Conservation (phyloP, 805 yeast species). For the Nakazawaea sp. region DNA sequence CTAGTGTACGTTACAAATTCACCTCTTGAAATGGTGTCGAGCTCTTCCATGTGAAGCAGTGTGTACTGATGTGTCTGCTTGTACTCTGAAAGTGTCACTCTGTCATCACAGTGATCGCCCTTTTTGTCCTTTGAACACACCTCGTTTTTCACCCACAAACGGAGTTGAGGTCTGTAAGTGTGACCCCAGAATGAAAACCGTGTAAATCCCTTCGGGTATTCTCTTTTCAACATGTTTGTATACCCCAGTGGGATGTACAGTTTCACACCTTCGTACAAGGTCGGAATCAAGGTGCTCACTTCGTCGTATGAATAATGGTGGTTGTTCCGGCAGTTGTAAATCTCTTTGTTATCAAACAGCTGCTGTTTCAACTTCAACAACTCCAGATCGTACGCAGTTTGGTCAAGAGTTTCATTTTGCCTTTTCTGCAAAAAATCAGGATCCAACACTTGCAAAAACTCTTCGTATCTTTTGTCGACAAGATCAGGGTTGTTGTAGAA, state of each 20-base stretch:
- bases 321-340: slow-evolving; percentile 48
- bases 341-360: slow-evolving; percentile 17
- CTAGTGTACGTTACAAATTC: slow-evolving; percentile 5
- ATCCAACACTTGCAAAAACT: slow-evolving; percentile 13
- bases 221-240: slow-evolving; percentile 34
- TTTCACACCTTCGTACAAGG: slow-evolving; percentile 48
- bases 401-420: slow-evolving; percentile 12
- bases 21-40: slow-evolving; percentile 15
- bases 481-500: slow-evolving; percentile 15
- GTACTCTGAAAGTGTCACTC: slow-evolving; percentile 23
- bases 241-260: slow-evolving; percentile 45
- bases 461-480: slow-evolving; percentile 7
- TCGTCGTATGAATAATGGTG: slow-evolving; percentile 42
- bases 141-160: slow-evolving; percentile 44
- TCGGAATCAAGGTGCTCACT: slow-evolving; percentile 40
- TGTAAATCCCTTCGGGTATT: slow-evolving; percentile 36
- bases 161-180: slow-evolving; percentile 40
- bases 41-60: slow-evolving; percentile 20
- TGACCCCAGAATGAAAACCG: slow-evolving; percentile 31
- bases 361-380: slow-evolving; percentile 11
- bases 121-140: slow-evolving; percentile 22
- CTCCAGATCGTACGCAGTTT: slow-evolving; percentile 13
- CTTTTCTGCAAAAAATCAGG: slow-evolving; percentile 12
- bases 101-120: slow-evolving; percentile 24
- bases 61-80: slow-evolving; percentile 23